A percentile compares a stretch with the other conserved stretches of the same genome.
phyloP scores from a whole-genome alignment of 2,329 filamentous ascomycete genomes.

The Colletotrichum sidae region DNA sequence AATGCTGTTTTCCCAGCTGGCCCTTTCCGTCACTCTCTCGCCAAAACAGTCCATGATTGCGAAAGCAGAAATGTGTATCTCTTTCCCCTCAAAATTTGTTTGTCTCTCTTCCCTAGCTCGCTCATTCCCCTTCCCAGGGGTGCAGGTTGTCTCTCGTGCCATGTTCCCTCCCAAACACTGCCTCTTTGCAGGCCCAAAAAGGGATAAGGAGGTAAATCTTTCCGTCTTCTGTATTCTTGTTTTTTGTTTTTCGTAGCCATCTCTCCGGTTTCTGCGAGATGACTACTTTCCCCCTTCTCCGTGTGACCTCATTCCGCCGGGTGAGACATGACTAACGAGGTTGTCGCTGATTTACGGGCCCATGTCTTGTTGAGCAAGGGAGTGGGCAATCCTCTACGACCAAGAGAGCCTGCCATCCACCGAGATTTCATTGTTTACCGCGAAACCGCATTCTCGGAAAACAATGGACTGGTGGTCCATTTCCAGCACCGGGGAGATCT shows the following conservation, averaged over 20 bases:
- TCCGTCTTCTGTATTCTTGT: not conserved
- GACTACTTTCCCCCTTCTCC: conserved; percentile 4
- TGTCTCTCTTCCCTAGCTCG: conserved; percentile 20
- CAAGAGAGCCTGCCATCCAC: not conserved
- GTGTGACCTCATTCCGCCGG: conserved; percentile 17
- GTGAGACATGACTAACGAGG: conserved; percentile 14
- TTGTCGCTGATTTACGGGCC: not conserved
- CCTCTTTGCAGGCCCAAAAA: not conserved
- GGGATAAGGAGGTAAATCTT: not conserved
- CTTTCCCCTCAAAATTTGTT: conserved; percentile 6
- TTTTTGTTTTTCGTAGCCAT: conserved; percentile 9
- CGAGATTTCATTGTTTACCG: not conserved
- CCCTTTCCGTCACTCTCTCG: too few relatives aligned
- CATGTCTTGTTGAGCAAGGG: conserved; percentile 19
- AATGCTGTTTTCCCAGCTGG: too few relatives aligned
- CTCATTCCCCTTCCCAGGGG: conserved; percentile 11
- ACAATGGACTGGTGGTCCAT: not conserved
- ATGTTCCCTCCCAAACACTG: too few relatives aligned
- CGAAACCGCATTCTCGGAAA: conserved; percentile 8
- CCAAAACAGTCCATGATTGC: conserved; percentile 26
- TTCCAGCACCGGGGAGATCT: not conserved
- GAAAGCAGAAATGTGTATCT: conserved; percentile 18
- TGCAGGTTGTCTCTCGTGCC: too few relatives aligned
- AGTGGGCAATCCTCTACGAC: not conserved
- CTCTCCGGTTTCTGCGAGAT: not conserved